Conservation (phyloP, 2,329 filamentous ascomycete genomes). For the Verticillium albo-atrum region DNA sequence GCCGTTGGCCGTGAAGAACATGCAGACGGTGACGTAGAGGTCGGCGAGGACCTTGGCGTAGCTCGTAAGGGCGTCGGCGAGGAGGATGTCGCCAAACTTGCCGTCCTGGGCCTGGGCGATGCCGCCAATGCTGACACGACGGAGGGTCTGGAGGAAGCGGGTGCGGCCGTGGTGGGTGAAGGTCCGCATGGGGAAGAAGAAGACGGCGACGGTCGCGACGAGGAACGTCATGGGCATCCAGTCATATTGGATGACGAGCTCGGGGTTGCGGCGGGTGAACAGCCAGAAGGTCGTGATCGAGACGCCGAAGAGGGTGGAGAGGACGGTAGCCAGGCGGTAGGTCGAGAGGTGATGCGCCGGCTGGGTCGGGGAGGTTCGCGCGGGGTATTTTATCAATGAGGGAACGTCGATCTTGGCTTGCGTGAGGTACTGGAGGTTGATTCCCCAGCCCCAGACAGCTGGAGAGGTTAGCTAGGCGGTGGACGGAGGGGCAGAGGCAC, state of each 20-base stretch:
- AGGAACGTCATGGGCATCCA: constrained; percentile 85
- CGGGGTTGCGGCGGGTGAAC: constrained; percentile 65
- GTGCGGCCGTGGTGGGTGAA: constrained; percentile 66
- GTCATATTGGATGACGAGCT: constrained; percentile 72
- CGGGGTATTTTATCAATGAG: constrained; percentile 79
- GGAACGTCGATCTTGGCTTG: constrained; percentile 81
- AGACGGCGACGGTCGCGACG: constrained; percentile 63
- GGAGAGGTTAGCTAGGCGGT: constrained; percentile 9
- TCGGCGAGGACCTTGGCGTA: constrained; percentile 92
- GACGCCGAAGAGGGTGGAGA: constrained; percentile 65
- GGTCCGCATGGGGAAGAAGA: constrained; percentile 68
- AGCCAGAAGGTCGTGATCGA: constrained; percentile 82
- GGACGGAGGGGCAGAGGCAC: neutral
- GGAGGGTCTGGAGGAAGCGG: constrained; percentile 70
- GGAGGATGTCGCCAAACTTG: constrained; percentile 89
- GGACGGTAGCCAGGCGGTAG: constrained; percentile 77
- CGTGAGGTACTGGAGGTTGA: constrained; percentile 85
- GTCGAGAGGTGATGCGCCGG: constrained; percentile 74
- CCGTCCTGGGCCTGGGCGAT: constrained; percentile 82
- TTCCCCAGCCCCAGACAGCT: constrained; percentile 94
- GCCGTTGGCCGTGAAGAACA: constrained; percentile 71
- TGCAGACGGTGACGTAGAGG: constrained; percentile 83
- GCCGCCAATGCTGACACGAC: constrained; percentile 77
- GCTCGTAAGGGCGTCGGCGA: constrained; percentile 91
- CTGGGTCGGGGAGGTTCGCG: constrained; percentile 65